These are phyloP conservation scores for Harringtonia aguacate DNA, from an alignment of 2,329 filamentous ascomycete genomes.

Conservation along the genomic window DNA sequence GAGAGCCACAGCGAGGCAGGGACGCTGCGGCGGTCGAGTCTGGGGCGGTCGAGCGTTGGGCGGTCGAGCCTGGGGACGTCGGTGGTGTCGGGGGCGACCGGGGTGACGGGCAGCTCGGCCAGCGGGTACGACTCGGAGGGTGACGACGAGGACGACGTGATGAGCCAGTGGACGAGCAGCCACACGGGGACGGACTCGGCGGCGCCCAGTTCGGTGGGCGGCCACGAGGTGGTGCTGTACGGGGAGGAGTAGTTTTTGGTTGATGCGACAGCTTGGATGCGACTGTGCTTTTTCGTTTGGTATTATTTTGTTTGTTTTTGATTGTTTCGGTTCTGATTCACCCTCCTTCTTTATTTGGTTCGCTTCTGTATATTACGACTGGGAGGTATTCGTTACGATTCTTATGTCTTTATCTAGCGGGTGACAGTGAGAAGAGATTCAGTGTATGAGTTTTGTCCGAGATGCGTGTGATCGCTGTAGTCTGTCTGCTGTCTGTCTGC, in stretches of 20 bases:
- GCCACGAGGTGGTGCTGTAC: constrained; percentile 14
- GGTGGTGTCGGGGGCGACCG: constrained; percentile 30
- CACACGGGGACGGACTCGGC: constrained; percentile 18
- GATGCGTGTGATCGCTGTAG: too few species aligned
- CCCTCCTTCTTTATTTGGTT: too few species aligned
- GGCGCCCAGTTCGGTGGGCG: constrained; percentile 10
- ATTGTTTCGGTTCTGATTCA: too few species aligned
- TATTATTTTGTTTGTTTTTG: not conserved
- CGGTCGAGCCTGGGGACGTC: constrained; percentile 29
- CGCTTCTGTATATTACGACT: too few species aligned
- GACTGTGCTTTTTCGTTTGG: not conserved
- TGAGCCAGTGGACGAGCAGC: constrained; percentile 40
- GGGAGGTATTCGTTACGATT: too few species aligned
- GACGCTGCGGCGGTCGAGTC: constrained; percentile 36
- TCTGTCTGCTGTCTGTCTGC: too few species aligned
- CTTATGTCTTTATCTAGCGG: too few species aligned
- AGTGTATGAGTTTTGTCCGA: too few species aligned
- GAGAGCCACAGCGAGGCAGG: constrained; percentile 35
- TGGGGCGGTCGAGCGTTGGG: constrained; percentile 35
- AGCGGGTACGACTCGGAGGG: constrained; percentile 21
- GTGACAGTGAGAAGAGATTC: too few species aligned
- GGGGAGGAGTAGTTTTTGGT: constrained; percentile 2
- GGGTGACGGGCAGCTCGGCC: constrained; percentile 11
- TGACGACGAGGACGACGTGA: constrained; percentile 19
- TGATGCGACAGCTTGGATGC: too few species aligned